phyloP scores from a whole-genome alignment of 1,284 basidiomycete genomes.

The Athelia sp. region DNA sequence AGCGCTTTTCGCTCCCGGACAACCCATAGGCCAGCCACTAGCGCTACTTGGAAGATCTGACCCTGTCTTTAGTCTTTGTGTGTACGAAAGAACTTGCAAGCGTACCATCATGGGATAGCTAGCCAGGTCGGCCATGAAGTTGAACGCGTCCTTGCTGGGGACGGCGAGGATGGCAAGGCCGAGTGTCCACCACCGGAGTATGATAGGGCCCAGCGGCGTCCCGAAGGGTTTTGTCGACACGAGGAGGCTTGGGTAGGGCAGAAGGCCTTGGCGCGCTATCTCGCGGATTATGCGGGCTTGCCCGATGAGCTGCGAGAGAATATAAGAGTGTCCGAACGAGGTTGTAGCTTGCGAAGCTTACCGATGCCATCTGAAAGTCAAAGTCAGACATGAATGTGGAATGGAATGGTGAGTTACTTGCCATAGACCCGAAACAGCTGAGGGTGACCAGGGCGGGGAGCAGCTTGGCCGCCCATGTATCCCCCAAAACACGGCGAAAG shows the following conservation, averaged over 20 bases:
- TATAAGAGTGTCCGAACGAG: no score
- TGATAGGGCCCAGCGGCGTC: conserved; percentile 38
- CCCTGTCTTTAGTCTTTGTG: conserved; percentile 19
- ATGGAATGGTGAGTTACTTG: conserved; percentile 18
- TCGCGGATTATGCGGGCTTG: conserved; percentile 43
- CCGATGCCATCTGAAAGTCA: no score
- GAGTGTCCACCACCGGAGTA: conserved; percentile 42
- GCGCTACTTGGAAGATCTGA: conserved; percentile 33
- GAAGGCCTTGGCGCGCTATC: conserved; percentile 31
- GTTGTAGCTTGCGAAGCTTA: no score
- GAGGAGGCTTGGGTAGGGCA: conserved; percentile 38
- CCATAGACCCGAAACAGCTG: conserved; percentile 36
- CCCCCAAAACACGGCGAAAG: conserved; percentile 47
- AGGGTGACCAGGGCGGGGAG: conserved; percentile 36
- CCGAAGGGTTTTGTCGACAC: conserved; percentile 41
- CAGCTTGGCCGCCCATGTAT: conserved; percentile 28
- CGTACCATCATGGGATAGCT: background rate
- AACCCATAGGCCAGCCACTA: conserved; percentile 35
- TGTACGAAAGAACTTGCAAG: background rate
- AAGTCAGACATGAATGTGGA: background rate
- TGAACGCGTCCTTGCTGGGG: conserved; percentile 50
- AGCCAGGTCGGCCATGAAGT: conserved; percentile 29
- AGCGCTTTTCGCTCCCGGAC: conserved; percentile 30
- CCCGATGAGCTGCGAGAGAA: conserved; percentile 28
- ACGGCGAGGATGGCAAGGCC: conserved; percentile 49